Conservation (phyloP, 768 basidiomycete species). For the Lepiota venenata region DNA sequence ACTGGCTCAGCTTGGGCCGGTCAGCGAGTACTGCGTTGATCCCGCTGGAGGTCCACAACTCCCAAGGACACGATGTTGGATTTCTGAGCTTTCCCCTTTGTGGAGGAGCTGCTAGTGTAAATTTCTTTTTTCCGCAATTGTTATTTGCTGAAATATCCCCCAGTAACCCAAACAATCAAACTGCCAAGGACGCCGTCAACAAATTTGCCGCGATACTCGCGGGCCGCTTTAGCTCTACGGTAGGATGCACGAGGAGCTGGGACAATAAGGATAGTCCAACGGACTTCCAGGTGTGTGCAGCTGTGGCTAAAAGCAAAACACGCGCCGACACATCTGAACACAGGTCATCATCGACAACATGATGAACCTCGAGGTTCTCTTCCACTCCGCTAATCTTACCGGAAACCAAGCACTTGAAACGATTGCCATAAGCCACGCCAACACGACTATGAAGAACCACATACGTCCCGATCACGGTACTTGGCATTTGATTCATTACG, state of each 20-base stretch:
- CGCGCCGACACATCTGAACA: not conserved
- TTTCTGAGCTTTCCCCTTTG: conserved; percentile 70
- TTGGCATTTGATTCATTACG: conserved; percentile 67
- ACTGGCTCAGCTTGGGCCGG: conserved; percentile 57
- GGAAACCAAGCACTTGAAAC: conserved; percentile 54
- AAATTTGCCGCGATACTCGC: conserved; percentile 57
- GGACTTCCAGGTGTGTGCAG: conserved; percentile 45
- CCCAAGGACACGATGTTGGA: conserved; percentile 65
- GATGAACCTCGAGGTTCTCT: conserved; percentile 76
- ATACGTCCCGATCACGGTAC: conserved; percentile 62
- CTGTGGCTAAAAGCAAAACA: not conserved
- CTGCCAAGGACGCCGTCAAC: conserved; percentile 52
- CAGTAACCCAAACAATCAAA: conserved; percentile 55
- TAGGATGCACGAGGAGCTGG: conserved; percentile 74
- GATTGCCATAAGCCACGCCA: conserved; percentile 62
- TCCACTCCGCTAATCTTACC: conserved; percentile 53
- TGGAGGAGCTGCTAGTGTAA: conserved; percentile 57
- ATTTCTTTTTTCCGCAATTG: conserved; percentile 20
- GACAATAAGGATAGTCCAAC: conserved; percentile 61
- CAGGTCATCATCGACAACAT: conserved; percentile 77
- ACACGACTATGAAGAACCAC: conserved; percentile 66
- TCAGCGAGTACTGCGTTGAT: conserved; percentile 49
- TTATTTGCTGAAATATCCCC: not conserved
- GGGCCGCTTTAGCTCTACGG: conserved; percentile 50
- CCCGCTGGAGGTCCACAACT: conserved; percentile 42